Base-by-base conservation (phyloP, 148 eudicot species). In the Salicornia ramosissima region DNA sequence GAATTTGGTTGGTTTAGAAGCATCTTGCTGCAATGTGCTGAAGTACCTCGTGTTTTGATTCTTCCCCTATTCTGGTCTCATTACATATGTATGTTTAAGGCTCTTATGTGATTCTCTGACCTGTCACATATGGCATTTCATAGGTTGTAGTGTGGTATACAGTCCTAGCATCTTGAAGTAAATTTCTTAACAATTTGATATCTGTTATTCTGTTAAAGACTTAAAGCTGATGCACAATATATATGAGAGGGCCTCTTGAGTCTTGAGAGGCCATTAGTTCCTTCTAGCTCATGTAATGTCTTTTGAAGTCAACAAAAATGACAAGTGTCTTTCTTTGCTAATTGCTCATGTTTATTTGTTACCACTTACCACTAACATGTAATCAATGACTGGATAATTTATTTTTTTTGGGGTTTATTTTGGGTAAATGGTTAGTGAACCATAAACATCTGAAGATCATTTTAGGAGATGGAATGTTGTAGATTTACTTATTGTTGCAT, bases 1-100 rank as follows among this genome's bases (percentile, higher is more conserved):
- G 64, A 34, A n/a, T 26, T 68, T 56, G 60, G 67, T 52, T 68
- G 73, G n/a, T 40, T 45, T 52, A 16, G 64, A 52, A 60, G 19
- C 30, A 39, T 33, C 33, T 34, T 34, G 2, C 14, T 22, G n/a
- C 31, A 70, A 49, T 46, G 15, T 59, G 34, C 22, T 34, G 4
- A 58, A 62, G 39, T 19, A 50, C 31, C 19, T 57, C 24, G 49
- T 42, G 2, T 33, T 31, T 14, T 53, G 47, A 68, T 22, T 33
- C 8, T 43, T 67, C 65, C 65, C 15, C 43, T 15, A 60, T 34
- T 60, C 6, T 60, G 14, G 24, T 50, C 9, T 50, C 6, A 19
- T 21, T 19, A 9, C 26, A 19, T 31, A 18, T 33, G 64, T 25
- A 18, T 34, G 24, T 60, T 34, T 60, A n/a, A 33, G 64, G 25